A percentile compares a stretch with the other conserved stretches of the same genome.
These are phyloP conservation scores for Penicillium capsulatum DNA, from an alignment of 2,329 filamentous ascomycete species.

Conservation along the genomic window DNA sequence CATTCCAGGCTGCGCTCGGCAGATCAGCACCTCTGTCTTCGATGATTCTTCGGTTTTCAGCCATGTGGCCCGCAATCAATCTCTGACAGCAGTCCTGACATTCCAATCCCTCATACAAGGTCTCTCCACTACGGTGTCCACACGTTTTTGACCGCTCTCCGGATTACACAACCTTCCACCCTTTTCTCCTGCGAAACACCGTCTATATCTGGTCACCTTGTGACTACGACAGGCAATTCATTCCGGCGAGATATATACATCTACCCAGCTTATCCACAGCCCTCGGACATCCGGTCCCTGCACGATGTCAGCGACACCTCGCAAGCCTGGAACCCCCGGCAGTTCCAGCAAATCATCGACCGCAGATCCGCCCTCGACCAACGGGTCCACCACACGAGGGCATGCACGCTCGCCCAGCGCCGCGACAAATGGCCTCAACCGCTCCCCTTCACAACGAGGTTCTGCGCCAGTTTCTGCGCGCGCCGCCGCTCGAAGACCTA, in stretches of 20 bases:
- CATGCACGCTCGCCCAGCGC: slow-evolving; percentile 50
- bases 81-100: slow-evolving; percentile 21
- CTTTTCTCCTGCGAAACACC: slow-evolving; percentile 1
- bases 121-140: slow-evolving; percentile 22
- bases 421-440: slow-evolving; percentile 47
- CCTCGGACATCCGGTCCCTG: slow-evolving; percentile 14
- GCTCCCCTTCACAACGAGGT: slow-evolving; percentile 61
- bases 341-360: slow-evolving; percentile 32
- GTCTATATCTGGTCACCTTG: too few species aligned
- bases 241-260: slow-evolving; percentile 9
- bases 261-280: slow-evolving; percentile 8
- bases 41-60: slow-evolving; percentile 17
- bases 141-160: slow-evolving; percentile 26
- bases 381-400: slow-evolving; percentile 36
- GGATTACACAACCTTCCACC: slow-evolving; percentile 16
- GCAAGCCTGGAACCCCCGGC: slow-evolving; percentile 39
- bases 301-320: slow-evolving; percentile 44
- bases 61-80: slow-evolving; percentile 24
- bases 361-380: slow-evolving; percentile 28
- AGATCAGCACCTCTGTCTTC: slow-evolving; percentile 9
- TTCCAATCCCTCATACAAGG: slow-evolving; percentile 15
- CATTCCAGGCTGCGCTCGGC: slow-evolving; percentile 18
- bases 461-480: slow-evolving; percentile 63
- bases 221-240: too few species aligned
- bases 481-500: slow-evolving; percentile 61